Percentiles rank a stretch among this genome's conserved stretches.
These are phyloP conservation scores for Colletotrichum endophyticum DNA, from an alignment of 2,329 filamentous ascomycete species.

Conservation along the genomic window DNA sequence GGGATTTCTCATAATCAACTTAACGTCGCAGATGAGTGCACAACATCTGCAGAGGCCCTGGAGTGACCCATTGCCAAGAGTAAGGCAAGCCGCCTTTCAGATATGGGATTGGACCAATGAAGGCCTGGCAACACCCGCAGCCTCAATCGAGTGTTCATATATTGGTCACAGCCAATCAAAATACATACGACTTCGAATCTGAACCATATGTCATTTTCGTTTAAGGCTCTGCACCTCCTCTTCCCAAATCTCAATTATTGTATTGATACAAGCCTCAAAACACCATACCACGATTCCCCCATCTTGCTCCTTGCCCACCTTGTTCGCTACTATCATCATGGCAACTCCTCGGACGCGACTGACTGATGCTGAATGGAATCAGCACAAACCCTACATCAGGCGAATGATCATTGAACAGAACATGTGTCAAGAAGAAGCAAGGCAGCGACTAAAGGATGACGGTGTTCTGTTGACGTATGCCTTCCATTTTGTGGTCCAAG, in stretches of 20 bases:
- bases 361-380: background rate
- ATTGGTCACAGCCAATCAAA: background rate
- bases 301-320: too few species aligned
- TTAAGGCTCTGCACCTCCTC: background rate
- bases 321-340: background rate
- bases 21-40: too few species aligned
- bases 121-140: background rate
- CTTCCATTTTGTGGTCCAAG: accelerated
- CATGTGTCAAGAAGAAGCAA: background rate
- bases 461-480: background rate
- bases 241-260: too few species aligned
- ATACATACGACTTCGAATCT: too few species aligned
- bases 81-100: background rate
- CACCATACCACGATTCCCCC: too few species aligned
- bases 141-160: background rate
- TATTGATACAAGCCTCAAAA: too few species aligned
- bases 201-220: background rate
- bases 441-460: background rate
- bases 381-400: background rate
- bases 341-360: background rate
- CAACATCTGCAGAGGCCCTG: background rate
- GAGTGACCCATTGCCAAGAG: background rate
- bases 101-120: background rate
- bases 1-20: too few species aligned
- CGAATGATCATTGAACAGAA: background rate